phyloP scores from a whole-genome alignment of 2,329 filamentous ascomycete genomes.

The Aureobasidium sp. region DNA sequence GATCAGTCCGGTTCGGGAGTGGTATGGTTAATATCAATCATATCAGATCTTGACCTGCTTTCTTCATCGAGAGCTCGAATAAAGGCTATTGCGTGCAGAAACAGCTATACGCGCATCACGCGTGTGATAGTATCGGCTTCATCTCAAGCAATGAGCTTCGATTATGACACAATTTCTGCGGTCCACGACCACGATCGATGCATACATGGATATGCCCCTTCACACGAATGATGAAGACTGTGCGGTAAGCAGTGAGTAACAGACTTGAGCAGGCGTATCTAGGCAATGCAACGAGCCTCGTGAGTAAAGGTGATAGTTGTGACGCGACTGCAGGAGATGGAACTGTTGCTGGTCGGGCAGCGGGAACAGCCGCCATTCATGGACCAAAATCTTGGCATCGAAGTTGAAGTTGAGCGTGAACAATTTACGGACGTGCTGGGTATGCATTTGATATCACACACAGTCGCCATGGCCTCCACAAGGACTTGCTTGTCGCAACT shows the following conservation, averaged over 20 bases:
- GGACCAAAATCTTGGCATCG: conserved; percentile 12
- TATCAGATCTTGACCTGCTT: not conserved
- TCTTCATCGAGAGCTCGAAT: not conserved
- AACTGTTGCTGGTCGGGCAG: not conserved
- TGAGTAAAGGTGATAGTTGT: not conserved
- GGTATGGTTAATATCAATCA: not conserved
- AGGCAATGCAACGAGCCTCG: too few relatives aligned
- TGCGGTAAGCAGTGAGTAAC: not conserved
- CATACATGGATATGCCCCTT: not conserved
- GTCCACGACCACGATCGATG: not conserved
- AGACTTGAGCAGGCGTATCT: not conserved
- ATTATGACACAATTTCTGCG: not conserved
- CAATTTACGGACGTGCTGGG: not conserved
- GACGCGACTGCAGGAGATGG: not conserved
- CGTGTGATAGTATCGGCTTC: not conserved
- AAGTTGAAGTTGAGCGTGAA: not conserved
- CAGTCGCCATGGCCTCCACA: conserved; percentile 9
- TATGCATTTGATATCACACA: conserved; percentile 3
- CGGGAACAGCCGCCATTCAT: not conserved
- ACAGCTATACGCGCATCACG: too few relatives aligned
- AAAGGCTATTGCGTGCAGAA: not conserved
- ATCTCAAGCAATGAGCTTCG: not conserved
- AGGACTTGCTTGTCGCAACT: conserved; percentile 11
- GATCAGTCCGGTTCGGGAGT: not conserved
- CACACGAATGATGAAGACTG: not conserved